Percentiles rank a stretch among this genome's conserved stretches.
Evolutionary conservation across 495 filamentous ascomycete genomes (phyloP).

Genomic region (Aspergillus haitiensis): DNA sequence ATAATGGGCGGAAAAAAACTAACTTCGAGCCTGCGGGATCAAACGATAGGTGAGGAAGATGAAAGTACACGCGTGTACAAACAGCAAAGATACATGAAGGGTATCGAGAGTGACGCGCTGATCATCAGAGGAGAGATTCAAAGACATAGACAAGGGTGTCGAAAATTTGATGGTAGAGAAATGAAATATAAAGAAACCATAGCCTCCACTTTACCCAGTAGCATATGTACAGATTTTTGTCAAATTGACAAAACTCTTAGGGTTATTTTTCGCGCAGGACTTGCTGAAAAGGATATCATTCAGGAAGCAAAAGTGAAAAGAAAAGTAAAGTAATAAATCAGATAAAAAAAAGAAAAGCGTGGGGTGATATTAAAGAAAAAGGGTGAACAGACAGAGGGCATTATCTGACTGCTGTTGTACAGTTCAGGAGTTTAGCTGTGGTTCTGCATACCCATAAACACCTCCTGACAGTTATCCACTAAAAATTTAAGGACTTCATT

Average conservation of each 20-base stretch:
- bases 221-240: conserved; percentile 29
- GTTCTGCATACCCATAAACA: conserved; percentile 60
- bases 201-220: conserved; percentile 1
- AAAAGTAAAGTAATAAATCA: conserved; percentile 5
- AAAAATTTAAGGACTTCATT: conserved; percentile 86
- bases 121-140: conserved; percentile 13
- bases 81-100: conserved; percentile 25
- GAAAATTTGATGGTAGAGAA: conserved; percentile 1
- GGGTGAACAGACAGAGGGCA: background rate
- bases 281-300: background rate
- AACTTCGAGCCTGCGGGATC: conserved; percentile 36
- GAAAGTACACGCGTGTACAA: conserved; percentile 19
- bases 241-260: conserved; percentile 14
- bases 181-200: background rate
- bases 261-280: conserved; percentile 9
- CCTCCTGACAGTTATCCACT: conserved; percentile 78
- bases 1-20: conserved; percentile 16
- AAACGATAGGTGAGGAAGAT: conserved; percentile 8
- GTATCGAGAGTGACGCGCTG: conserved; percentile 30
- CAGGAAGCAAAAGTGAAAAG: conserved; percentile 13
- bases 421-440: conserved; percentile 16
- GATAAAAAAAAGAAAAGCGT: conserved; percentile 6
- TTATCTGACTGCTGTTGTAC: background rate
- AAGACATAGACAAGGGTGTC: background rate
- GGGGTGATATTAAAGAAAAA: background rate